phyloP scores from a whole-genome alignment of 805 yeast genomes.

The Hanseniaspora hatyaiensis region DNA sequence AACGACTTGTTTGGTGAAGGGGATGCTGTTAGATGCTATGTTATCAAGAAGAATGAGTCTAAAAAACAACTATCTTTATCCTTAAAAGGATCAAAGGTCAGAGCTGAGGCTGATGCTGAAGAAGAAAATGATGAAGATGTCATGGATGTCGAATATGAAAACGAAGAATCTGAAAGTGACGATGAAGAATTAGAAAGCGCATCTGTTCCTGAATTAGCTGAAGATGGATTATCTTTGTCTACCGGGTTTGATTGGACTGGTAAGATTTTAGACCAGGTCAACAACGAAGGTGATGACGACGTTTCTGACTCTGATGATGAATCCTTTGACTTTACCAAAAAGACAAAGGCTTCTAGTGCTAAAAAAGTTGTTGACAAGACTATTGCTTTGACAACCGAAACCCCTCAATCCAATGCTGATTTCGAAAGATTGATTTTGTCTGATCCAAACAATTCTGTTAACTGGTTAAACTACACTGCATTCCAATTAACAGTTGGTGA shows the following conservation, averaged over 20 bases:
- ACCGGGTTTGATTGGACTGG: conserved; percentile 93
- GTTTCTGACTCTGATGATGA: conserved; percentile 43
- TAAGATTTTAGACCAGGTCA: conserved; percentile 69
- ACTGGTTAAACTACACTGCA: conserved; percentile 98
- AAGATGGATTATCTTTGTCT: conserved; percentile 59
- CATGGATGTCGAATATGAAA: conserved; percentile 23
- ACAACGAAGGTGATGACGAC: conserved; percentile 43
- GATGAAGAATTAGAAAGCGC: conserved; percentile 26
- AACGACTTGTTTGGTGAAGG: conserved; percentile 69
- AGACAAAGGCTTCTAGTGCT: conserved; percentile 31
- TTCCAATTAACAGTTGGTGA: conserved; percentile 93
- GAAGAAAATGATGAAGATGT: conserved; percentile 28
- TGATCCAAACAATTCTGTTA: conserved; percentile 81
- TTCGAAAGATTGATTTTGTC: conserved; percentile 87
- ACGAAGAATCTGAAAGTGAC: conserved; percentile 27
- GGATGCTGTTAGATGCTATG: conserved; percentile 77
- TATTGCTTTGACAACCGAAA: conserved; percentile 66
- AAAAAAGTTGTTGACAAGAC: conserved; percentile 63
- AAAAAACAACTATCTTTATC: conserved; percentile 78
- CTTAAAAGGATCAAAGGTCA: conserved; percentile 86
- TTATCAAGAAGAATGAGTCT: conserved; percentile 47
- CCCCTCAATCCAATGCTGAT: conserved; percentile 85
- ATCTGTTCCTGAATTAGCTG: conserved; percentile 23
- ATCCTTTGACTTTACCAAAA: conserved; percentile 31
- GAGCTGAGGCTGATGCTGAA: conserved; percentile 28